These are phyloP conservation scores for Penicillium bovifimosum DNA, from an alignment of 495 filamentous ascomycete genomes.

Conservation along the genomic window DNA sequence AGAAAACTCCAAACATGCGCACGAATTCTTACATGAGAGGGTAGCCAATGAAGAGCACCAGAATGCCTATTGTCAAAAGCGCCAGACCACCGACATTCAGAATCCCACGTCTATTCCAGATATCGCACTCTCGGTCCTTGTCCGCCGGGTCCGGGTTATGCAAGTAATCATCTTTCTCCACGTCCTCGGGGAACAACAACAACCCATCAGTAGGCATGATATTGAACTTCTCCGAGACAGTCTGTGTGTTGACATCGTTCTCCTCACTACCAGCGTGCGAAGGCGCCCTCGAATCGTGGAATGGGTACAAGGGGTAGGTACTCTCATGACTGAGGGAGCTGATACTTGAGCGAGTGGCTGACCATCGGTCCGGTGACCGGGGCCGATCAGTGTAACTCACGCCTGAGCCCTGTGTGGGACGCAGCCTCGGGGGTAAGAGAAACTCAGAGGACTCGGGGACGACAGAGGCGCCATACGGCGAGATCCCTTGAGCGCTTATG, in stretches of 20 bases:
- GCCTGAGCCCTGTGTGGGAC: constrained; percentile 9
- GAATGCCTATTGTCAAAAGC: constrained; percentile 56
- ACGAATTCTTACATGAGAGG: constrained; percentile 57
- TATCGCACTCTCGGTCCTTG: constrained; percentile 59
- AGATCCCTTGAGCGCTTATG: constrained; percentile 17
- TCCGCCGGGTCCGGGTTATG: constrained; percentile 68
- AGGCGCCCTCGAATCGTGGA: constrained; percentile 53
- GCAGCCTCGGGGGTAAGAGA: constrained; percentile 50
- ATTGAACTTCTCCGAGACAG: constrained; percentile 73
- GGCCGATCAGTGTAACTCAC: neutral
- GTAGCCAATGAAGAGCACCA: constrained; percentile 68
- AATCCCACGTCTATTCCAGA: constrained; percentile 61
- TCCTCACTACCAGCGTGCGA: constrained; percentile 62
- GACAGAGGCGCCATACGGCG: constrained; percentile 24
- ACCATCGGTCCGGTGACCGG: constrained; percentile 5
- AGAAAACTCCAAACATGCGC: neutral
- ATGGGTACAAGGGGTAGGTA: constrained; percentile 33
- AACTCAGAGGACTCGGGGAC: constrained; percentile 54
- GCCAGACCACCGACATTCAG: constrained; percentile 62
- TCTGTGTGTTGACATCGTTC: constrained; percentile 66
- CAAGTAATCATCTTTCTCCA: constrained; percentile 72
- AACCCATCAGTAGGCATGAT: constrained; percentile 68
- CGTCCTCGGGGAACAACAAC: constrained; percentile 67
- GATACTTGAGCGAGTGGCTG: constrained; percentile 19
- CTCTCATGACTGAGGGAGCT: constrained; percentile 49